Base-by-base conservation (phyloP, 2,329 filamentous ascomycete species). In the Moelleriella libera region DNA sequence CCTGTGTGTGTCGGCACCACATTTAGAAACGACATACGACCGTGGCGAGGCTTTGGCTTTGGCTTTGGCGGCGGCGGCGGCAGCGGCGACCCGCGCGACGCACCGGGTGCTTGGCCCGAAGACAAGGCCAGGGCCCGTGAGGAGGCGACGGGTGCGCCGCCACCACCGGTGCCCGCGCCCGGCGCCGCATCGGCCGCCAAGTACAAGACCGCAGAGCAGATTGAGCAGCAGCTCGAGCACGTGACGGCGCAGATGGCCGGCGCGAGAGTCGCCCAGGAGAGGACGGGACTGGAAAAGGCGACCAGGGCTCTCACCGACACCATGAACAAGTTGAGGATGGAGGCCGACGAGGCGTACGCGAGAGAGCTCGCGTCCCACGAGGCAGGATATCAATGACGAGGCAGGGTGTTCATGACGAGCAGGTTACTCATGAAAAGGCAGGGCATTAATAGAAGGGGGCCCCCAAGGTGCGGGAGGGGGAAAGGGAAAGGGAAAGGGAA, bases 271-370 rank as follows among this genome's bases (percentile, higher is more conserved):
- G 48, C 53, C 11, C 50, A 46, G 9, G 53, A 56, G 34, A 54
- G 52, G 42, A 45, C 46, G 6, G 58, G 54, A 6, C 40, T 57
- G 37, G 63, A 64, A 46, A 58, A 53, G 49, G 64, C 67, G 52
- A 57, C 72, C 41, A 62, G 67, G 48, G 58, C 56, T 32, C 53
- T 76, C 47, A 63, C 63, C 41, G 51, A 53, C 10, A 60, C 61
- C 44, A 53, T 73, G 30, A 63, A 68, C 46, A 48, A 52, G 48
- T 48, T 74, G 47, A 58, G 63, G 50, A 50, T 71, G 5, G 65
- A 71, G 55, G 70, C 67, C 2, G 71, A 76, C 46, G 71, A 67
- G 54, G 64, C 68, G 50, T 69, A 69, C 50, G 72, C 69, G 31
- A 60, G 63, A 50, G 66, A 69, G 51, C 46, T 75, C 51, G 67